Conservation (phyloP, 176 grass and related monocot species). For the Eremochloa ophiuroides region DNA sequence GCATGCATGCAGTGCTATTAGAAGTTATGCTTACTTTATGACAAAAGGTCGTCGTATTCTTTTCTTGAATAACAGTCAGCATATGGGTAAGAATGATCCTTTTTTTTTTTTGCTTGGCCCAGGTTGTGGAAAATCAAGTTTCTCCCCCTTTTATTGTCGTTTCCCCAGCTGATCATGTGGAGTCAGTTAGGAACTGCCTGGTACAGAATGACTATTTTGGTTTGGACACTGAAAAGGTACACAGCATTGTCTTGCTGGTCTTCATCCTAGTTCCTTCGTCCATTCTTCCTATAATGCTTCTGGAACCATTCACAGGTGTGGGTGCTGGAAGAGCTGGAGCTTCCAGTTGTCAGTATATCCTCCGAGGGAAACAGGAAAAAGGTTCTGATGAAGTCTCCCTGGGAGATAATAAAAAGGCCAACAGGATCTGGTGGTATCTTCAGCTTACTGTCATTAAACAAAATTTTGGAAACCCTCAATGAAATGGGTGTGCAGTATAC, state of each 20-base stretch:
- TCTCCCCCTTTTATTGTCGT: slow-evolving; percentile 58
- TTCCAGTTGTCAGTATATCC: slow-evolving; percentile 66
- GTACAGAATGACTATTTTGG: slow-evolving; percentile 69
- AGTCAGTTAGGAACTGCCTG: slow-evolving; percentile 43
- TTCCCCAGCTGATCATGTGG: slow-evolving; percentile 45
- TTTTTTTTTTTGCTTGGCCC: slow-evolving; percentile 17
- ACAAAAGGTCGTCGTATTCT: background rate
- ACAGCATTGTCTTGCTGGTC: background rate
- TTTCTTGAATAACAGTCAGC: background rate
- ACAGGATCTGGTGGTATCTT: slow-evolving; percentile 68
- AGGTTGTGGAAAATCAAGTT: slow-evolving; percentile 43
- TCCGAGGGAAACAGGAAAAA: slow-evolving; percentile 30
- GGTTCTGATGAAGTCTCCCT: slow-evolving; percentile 75
- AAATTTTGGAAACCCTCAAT: slow-evolving; percentile 60
- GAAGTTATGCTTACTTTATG: background rate
- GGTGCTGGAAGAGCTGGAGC: slow-evolving; percentile 66
- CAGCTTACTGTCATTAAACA: slow-evolving; percentile 55
- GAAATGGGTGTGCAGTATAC: slow-evolving; percentile 69
- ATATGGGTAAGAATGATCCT: background rate
- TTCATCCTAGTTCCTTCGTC: background rate
- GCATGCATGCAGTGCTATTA: background rate
- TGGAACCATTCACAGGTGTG: slow-evolving; percentile 56
- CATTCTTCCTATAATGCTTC: background rate
- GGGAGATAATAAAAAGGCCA: slow-evolving; percentile 68
- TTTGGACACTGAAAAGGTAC: slow-evolving; percentile 69